phyloP scores from a whole-genome alignment of 1,284 basidiomycete genomes.

The Puccinia horiana region DNA sequence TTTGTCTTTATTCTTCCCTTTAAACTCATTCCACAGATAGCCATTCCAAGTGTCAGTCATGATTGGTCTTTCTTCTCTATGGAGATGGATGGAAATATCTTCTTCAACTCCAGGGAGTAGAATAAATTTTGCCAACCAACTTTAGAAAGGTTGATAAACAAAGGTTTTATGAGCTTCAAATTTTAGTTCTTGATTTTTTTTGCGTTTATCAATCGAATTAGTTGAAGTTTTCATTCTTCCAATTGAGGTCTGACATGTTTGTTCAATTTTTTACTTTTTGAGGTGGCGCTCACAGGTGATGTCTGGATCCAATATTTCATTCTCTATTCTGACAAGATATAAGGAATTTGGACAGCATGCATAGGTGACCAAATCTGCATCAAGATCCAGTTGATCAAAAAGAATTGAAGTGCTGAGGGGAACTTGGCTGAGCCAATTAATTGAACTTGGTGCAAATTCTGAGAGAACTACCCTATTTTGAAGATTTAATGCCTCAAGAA shows the following conservation, averaged over 20 bases:
- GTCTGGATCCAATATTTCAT: not conserved
- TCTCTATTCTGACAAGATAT: not conserved
- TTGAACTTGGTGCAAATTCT: slow-evolving; percentile 11
- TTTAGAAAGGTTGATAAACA: slow-evolving; percentile 28
- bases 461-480: slow-evolving; percentile 4
- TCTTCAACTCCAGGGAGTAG: slow-evolving; percentile 22
- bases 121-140: slow-evolving; percentile 7
- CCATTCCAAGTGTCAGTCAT: slow-evolving; percentile 34
- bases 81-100: not conserved
- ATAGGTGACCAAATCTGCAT: not conserved
- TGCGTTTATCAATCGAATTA: not conserved
- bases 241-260: not conserved
- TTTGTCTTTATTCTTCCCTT: not conserved
- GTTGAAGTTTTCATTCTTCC: slow-evolving; percentile 28
- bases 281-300: slow-evolving; percentile 13
- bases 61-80: not conserved
- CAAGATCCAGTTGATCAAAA: slow-evolving; percentile 3
- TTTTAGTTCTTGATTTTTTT: slow-evolving; percentile 27
- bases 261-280: not conserved
- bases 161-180: slow-evolving; percentile 21
- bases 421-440: not conserved
- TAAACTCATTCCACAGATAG: not conserved
- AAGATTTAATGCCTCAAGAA: slow-evolving; percentile 11
- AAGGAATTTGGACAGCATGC: slow-evolving; percentile 11
- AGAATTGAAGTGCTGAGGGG: slow-evolving; percentile 1